Evolutionary conservation across 352 stramenopile species (phyloP).

Genomic region (Peronospora farinosa): DNA sequence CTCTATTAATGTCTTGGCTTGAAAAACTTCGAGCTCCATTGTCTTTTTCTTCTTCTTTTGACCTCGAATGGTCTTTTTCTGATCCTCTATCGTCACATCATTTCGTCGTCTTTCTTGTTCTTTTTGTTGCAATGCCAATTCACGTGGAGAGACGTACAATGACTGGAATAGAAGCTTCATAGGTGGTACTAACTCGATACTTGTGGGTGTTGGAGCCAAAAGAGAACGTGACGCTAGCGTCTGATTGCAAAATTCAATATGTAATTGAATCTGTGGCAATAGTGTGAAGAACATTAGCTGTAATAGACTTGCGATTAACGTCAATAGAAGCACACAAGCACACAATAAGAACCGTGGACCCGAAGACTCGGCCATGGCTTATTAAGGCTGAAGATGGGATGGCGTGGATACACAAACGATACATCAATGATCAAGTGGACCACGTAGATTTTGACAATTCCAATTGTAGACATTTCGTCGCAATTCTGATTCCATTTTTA

Average conservation of each 20-base stretch:
- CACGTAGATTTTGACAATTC: not conserved
- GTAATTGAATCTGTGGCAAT: constrained; percentile 58
- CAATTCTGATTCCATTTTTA: not conserved
- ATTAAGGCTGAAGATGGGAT: not conserved
- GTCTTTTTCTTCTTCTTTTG: constrained; percentile 12
- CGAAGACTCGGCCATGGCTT: constrained; percentile 37
- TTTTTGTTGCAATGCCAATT: constrained; percentile 44
- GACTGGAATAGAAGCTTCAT: constrained; percentile 75
- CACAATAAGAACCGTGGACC: constrained; percentile 57
- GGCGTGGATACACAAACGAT: not conserved
- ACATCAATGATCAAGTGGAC: not conserved
- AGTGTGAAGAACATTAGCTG: constrained; percentile 72
- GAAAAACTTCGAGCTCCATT: constrained; percentile 16
- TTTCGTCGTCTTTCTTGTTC: constrained; percentile 36
- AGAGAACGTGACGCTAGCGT: constrained; percentile 42
- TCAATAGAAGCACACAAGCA: constrained; percentile 62
- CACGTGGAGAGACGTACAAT: constrained; percentile 58
- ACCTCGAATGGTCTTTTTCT: constrained; percentile 16
- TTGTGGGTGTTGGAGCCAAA: constrained; percentile 32
- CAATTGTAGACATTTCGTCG: too few relatives aligned
- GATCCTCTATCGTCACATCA: constrained; percentile 19
- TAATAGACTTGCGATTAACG: constrained; percentile 64
- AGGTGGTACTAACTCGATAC: constrained; percentile 43
- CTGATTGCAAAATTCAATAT: constrained; percentile 56
- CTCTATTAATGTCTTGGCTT: constrained; percentile 17